Evolutionary conservation across 768 basidiomycete genomes (phyloP).

Genomic region (Rossbeevera mucosa): DNA sequence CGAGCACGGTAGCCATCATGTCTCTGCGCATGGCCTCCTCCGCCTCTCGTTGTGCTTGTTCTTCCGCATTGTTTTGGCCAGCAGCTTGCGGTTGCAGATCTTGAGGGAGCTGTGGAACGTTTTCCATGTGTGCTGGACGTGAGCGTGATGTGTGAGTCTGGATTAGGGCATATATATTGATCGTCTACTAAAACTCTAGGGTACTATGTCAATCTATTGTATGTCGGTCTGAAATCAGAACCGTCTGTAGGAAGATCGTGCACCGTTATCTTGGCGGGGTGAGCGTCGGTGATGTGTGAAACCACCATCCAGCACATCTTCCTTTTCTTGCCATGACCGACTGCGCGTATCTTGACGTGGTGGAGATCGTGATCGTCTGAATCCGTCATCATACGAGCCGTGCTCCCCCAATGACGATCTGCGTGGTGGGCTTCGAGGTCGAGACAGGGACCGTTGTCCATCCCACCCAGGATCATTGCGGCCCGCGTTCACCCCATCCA

Average conservation of each 20-base stretch:
- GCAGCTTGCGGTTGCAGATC: slow-evolving; percentile 30
- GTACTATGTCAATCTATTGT: slow-evolving; percentile 5
- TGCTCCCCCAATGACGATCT: slow-evolving; percentile 11
- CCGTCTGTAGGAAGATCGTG: slow-evolving; percentile 2
- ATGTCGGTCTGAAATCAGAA: slow-evolving; percentile 1
- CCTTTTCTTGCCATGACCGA: slow-evolving; percentile 1
- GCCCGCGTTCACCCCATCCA: slow-evolving; percentile 24
- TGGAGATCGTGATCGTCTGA: background rate
- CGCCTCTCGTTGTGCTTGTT: slow-evolving; percentile 51
- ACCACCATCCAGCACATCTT: background rate
- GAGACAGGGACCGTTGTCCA: slow-evolving; percentile 4
- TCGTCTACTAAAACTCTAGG: background rate
- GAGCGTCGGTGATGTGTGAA: background rate
- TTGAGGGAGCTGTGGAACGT: slow-evolving; percentile 22
- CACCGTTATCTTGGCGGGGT: slow-evolving; percentile 3
- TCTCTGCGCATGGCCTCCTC: slow-evolving; percentile 77
- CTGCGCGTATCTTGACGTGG: slow-evolving; percentile 2
- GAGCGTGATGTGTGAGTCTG: slow-evolving; percentile 1
- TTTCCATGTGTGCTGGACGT: slow-evolving; percentile 20
- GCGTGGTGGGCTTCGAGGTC: background rate
- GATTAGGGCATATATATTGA: background rate
- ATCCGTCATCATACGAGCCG: background rate
- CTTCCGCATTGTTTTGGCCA: slow-evolving; percentile 50
- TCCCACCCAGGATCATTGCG: background rate
- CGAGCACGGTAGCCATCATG: slow-evolving; percentile 73